Evolutionary conservation across 495 filamentous ascomycete species (phyloP), one percentile per base, ranked within the genome.

Genomic region (Staphylotrichum longicolle): DNA sequence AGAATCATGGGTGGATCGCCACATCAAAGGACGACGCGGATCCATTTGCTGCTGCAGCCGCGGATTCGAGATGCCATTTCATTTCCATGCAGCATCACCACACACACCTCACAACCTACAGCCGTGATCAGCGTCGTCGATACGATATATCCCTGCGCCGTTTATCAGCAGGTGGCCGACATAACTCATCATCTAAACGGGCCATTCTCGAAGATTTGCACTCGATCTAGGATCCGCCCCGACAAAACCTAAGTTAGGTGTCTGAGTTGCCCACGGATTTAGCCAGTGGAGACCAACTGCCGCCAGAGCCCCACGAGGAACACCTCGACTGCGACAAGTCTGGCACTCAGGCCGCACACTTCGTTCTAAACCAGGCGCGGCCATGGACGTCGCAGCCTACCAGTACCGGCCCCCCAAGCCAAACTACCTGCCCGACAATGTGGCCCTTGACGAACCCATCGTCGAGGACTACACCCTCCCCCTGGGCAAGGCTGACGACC

Each of bases 381-480:
- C 40, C 58, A 72, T 73, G 72, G 57, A 73, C 57, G 64, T 67
- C 54, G 63, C 68, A 40, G 60, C 61, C 7, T 75, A 73, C 67
- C 50, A 66, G 34, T 72, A 70, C 62, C 70, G 72, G 64, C 68
- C 75, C 33, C 79, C 79, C 40, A 77, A 75, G 71, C 77, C 79
- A 11, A 80, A 82, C 65, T 80, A 82, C 60, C 72, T 82, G 5
- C 78, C 79, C 50, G 74, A 79, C 63, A 72, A 77, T 53, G 55
- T 74, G 33, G 74, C 74, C 8, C 67, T 67, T 33, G 78, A 80
- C 62, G 72, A 75, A 50, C 73, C 74, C 11, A 81, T 92, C 56
- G 88, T 93, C 45, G 83, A 91, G 74, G 88, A 92, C 66, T 91
- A 88, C 67, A 73, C 78, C 46, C 72, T 78, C 49, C 84, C 79